Percentiles rank a stretch among this genome's conserved stretches.
Evolutionary conservation across 2,329 filamentous ascomycete species (phyloP).

Genomic region (Diaporthe sp.): DNA sequence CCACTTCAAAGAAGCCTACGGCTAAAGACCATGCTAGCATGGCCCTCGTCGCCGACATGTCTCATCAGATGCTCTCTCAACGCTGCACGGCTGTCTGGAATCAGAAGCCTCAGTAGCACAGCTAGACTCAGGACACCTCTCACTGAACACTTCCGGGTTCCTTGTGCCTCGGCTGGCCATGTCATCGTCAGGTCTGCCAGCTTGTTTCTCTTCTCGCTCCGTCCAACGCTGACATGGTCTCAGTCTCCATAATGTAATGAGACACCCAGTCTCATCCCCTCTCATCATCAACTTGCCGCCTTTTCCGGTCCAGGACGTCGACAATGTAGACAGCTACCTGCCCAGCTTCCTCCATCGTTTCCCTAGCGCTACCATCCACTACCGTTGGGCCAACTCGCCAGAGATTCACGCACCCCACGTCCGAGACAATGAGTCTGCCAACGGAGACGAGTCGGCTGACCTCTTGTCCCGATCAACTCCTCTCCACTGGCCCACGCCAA

Average conservation of each 20-base stretch:
- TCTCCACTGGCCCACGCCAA: slow-evolving; percentile 63
- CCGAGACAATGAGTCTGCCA: neutral
- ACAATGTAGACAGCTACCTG: slow-evolving; percentile 42
- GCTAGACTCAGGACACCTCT: slow-evolving; percentile 12
- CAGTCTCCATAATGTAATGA: slow-evolving; percentile 61
- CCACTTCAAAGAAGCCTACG: too few relatives aligned
- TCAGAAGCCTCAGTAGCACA: slow-evolving; percentile 23
- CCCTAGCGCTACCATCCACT: slow-evolving; percentile 67
- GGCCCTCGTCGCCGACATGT: slow-evolving; percentile 26
- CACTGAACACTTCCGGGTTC: slow-evolving; percentile 56
- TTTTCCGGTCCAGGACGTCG: slow-evolving; percentile 47
- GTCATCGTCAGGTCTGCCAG: slow-evolving; percentile 59
- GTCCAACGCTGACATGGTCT: slow-evolving; percentile 13
- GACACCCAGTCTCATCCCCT: slow-evolving; percentile 51
- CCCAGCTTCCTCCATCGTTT: slow-evolving; percentile 54
- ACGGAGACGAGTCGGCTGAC: neutral
- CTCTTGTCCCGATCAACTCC: slow-evolving; percentile 34
- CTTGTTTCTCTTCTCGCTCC: slow-evolving; percentile 34
- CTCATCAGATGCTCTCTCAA: slow-evolving; percentile 15
- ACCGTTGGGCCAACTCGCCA: slow-evolving; percentile 60
- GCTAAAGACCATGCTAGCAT: slow-evolving; percentile 35
- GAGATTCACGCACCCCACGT: too few relatives aligned
- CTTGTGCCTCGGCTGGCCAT: slow-evolving; percentile 59
- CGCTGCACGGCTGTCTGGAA: neutral
- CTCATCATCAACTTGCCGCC: slow-evolving; percentile 68